Evolutionary conservation across 2,329 filamentous ascomycete species (phyloP).

Genomic region (Colletotrichum tamarilloi): DNA sequence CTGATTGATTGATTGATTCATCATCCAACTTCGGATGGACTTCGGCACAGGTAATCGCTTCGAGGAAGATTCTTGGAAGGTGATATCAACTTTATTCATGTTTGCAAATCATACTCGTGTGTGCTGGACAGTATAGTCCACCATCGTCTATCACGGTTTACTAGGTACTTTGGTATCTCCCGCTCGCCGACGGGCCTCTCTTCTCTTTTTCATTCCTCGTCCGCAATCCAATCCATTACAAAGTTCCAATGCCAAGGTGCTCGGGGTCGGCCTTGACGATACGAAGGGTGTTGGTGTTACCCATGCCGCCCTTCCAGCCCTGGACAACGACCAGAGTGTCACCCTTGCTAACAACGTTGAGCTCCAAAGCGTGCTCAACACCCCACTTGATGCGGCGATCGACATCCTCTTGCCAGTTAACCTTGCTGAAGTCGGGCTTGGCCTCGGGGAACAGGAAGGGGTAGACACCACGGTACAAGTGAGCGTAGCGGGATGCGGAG

Average conservation of each 20-base stretch:
- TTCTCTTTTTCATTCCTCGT: constrained; percentile 3
- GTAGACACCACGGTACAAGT: constrained; percentile 97
- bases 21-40: background rate
- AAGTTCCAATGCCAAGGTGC: constrained; percentile 66
- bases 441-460: constrained; percentile 93
- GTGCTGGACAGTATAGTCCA: constrained; percentile 21
- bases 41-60: background rate
- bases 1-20: background rate
- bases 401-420: constrained; percentile 99
- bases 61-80: background rate
- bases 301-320: constrained; percentile 92
- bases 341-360: constrained; percentile 78
- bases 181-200: constrained; percentile 25
- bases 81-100: constrained; percentile 27
- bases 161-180: constrained; percentile 33
- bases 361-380: constrained; percentile 85
- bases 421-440: constrained; percentile 93
- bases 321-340: constrained; percentile 87
- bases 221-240: constrained; percentile 35
- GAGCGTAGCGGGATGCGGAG: constrained; percentile 86
- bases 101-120: constrained; percentile 32
- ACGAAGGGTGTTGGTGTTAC: constrained; percentile 86
- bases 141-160: constrained; percentile 34
- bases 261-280: constrained; percentile 71
- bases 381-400: constrained; percentile 98